A percentile compares a stretch with the other conserved stretches of the same genome.
Conservation (phyloP, 2,329 filamentous ascomycete species). For the Xylaria sp. region DNA sequence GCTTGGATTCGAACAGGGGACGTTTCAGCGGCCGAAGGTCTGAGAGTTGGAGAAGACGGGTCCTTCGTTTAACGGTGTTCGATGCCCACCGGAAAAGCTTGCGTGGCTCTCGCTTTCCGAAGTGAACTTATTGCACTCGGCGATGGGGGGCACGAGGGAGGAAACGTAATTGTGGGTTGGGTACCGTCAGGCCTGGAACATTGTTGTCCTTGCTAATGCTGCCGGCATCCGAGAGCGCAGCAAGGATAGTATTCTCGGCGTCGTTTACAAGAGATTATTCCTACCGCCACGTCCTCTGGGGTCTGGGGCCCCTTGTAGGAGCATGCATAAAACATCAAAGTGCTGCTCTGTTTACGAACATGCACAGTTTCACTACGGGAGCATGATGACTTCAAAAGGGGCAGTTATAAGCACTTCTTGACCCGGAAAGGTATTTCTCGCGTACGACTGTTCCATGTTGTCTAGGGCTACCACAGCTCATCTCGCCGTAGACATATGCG, state of each 20-base stretch:
- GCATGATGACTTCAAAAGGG: neutral
- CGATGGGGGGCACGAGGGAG: neutral
- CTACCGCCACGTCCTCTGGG: neutral
- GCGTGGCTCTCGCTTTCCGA: neutral
- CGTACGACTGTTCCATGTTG: neutral
- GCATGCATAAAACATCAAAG: neutral
- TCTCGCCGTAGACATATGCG: neutral
- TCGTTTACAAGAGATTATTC: neutral
- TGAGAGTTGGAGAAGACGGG: conserved; percentile 1
- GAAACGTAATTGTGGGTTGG: neutral
- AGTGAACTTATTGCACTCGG: neutral
- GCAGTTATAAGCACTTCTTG: neutral
- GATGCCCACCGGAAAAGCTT: neutral
- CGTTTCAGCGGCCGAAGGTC: conserved; percentile 7
- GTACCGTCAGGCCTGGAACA: neutral
- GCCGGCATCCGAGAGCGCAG: neutral
- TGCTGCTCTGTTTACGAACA: neutral
- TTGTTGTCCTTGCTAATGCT: neutral
- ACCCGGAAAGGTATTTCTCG: neutral
- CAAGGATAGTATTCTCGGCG: neutral
- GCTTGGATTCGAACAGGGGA: neutral
- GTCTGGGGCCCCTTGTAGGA: neutral
- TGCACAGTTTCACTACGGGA: neutral
- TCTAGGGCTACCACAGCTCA: neutral
- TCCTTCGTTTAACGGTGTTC: neutral